phyloP scores from a whole-genome alignment of 108 stramenopile species.

The Stephanodiscus triporus region DNA sequence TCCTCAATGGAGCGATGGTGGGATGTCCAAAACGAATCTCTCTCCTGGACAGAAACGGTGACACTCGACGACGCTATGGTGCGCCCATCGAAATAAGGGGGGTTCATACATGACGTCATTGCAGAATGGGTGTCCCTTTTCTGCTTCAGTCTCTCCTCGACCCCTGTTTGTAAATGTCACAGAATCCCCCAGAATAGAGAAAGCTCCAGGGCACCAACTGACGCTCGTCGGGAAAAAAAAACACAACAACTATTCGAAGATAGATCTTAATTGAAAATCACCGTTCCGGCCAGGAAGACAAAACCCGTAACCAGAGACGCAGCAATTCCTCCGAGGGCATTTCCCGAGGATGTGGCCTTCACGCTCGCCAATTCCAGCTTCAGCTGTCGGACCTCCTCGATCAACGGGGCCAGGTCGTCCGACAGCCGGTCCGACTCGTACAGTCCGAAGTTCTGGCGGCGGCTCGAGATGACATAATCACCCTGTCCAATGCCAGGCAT shows the following conservation, averaged over 20 bases:
- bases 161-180: background rate
- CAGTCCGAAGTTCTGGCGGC: conserved; percentile 27
- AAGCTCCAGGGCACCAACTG: background rate
- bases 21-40: background rate
- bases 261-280: conserved; percentile 1
- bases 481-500: conserved; percentile 34
- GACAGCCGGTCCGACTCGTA: conserved; percentile 39
- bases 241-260: background rate
- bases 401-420: conserved; percentile 30
- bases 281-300: conserved; percentile 2
- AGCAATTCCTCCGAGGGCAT: background rate
- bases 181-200: background rate
- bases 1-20: background rate
- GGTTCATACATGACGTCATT: conserved; percentile 40
- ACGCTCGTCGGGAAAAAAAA: no score
- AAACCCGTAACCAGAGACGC: conserved; percentile 13
- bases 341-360: conserved; percentile 13
- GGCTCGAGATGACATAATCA: conserved; percentile 41
- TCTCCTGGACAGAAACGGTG: background rate
- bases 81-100: background rate
- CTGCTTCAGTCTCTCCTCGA: conserved; percentile 41
- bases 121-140: background rate
- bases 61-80: background rate
- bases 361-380: conserved; percentile 32
- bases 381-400: conserved; percentile 24